phyloP scores from a whole-genome alignment of 2,329 filamentous ascomycete genomes.

The Fusarium liriodendri region DNA sequence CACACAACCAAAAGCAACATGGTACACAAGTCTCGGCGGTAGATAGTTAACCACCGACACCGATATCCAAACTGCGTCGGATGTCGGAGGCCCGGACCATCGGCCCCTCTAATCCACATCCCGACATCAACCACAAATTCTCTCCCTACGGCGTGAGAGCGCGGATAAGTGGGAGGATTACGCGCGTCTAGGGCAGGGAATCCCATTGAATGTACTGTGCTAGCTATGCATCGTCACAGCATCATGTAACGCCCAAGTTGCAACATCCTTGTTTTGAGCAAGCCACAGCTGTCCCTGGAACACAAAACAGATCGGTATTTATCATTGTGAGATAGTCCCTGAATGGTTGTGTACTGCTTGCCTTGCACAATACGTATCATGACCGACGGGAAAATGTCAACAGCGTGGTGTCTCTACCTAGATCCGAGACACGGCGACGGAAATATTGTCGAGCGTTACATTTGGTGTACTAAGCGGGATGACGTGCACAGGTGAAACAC shows the following conservation, averaged over 20 bases:
- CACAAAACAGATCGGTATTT: not conserved
- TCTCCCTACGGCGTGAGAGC: not conserved
- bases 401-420: not conserved
- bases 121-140: not conserved
- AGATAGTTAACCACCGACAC: slow-evolving; percentile 2
- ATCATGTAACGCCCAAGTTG: not conserved
- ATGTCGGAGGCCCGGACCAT: slow-evolving; percentile 27
- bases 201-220: not conserved
- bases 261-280: not conserved
- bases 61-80: slow-evolving; percentile 24
- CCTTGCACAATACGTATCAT: not conserved
- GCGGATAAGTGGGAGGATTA: slow-evolving; percentile 2
- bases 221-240: not conserved
- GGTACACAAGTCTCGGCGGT: not conserved
- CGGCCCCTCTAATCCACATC: slow-evolving; percentile 22
- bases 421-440: not conserved
- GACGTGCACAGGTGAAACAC: not conserved
- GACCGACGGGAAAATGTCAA: not conserved
- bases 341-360: not conserved
- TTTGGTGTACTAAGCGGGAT: not conserved
- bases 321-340: not conserved
- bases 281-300: not conserved
- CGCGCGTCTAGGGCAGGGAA: not conserved
- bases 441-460: not conserved
- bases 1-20: not conserved